Percentiles rank a stretch among this genome's conserved stretches.
Evolutionary conservation across 2,329 filamentous ascomycete genomes (phyloP).

Genomic region (Colletotrichum shisoi): DNA sequence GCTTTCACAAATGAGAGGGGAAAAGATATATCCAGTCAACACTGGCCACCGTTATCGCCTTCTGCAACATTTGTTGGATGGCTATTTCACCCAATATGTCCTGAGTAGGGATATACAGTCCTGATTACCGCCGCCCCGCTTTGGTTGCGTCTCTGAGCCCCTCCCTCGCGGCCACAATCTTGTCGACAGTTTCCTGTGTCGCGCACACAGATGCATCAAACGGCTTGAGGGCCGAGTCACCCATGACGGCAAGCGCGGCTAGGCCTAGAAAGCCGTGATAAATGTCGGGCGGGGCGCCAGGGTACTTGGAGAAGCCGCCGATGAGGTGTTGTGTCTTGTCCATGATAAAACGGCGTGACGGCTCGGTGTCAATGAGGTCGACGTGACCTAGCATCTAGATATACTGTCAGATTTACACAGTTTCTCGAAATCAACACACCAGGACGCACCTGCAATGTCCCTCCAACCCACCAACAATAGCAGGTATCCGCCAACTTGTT

Average conservation of each 20-base stretch:
- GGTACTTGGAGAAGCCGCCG: slow-evolving; percentile 80
- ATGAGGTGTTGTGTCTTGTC: slow-evolving; percentile 87
- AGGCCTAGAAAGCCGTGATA: slow-evolving; percentile 91
- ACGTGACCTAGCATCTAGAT: slow-evolving; percentile 64
- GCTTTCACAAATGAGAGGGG: neutral
- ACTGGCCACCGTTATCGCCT: neutral
- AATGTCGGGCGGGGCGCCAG: slow-evolving; percentile 75
- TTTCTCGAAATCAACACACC: slow-evolving; percentile 50
- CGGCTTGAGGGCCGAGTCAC: slow-evolving; percentile 71
- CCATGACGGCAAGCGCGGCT: slow-evolving; percentile 77
- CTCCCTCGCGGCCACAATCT: slow-evolving; percentile 58
- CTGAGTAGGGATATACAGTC: too few relatives aligned
- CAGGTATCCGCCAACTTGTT: slow-evolving; percentile 96
- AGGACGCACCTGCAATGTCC: slow-evolving; percentile 59
- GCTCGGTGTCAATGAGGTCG: slow-evolving; percentile 64
- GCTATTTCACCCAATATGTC: neutral
- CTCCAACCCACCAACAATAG: slow-evolving; percentile 91
- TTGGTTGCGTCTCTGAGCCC: slow-evolving; percentile 45
- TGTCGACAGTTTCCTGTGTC: slow-evolving; percentile 65
- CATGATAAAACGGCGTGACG: slow-evolving; percentile 80
- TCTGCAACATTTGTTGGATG: neutral
- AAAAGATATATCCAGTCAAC: neutral
- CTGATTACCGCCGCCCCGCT: neutral
- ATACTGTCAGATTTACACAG: slow-evolving; percentile 32
- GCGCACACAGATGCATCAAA: slow-evolving; percentile 82